These are phyloP conservation scores for Globisporangium nagaii DNA, from an alignment of 352 stramenopile species.

Conservation along the genomic window DNA sequence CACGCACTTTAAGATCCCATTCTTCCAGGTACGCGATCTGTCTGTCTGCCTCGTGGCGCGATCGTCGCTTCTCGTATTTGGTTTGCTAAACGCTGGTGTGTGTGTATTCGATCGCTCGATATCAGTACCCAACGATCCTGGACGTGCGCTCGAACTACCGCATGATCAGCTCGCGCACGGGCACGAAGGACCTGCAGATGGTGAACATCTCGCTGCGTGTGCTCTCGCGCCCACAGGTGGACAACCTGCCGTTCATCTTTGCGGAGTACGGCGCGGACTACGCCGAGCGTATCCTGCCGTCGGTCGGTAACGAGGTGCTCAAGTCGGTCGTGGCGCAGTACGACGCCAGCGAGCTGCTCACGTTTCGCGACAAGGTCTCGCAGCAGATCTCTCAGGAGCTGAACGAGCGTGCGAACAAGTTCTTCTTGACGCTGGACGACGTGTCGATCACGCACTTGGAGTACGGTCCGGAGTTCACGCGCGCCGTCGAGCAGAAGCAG, in stretches of 20 bases:
- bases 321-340: conserved; percentile 97
- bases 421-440: conserved; percentile 98
- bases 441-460: conserved; percentile 99
- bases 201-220: conserved; percentile 99
- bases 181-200: conserved; percentile 99
- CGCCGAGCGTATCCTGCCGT: conserved; percentile 98
- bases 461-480: conserved; percentile 99
- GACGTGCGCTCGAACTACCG: conserved; percentile 97
- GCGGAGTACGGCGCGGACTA: conserved; percentile 96
- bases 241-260: conserved; percentile 96
- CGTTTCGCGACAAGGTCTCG: conserved; percentile 98
- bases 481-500: conserved; percentile 99
- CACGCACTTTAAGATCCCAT: conserved; percentile 99
- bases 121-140: conserved; percentile 96
- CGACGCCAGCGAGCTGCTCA: conserved; percentile 99
- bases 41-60: neutral
- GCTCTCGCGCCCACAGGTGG: conserved; percentile 90
- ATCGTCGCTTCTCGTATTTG: too few relatives aligned
- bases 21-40: conserved; percentile 70
- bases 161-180: conserved; percentile 95
- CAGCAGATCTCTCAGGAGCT: conserved; percentile 96
- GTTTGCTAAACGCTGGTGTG: too few relatives aligned
- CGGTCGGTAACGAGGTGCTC: conserved; percentile 96
- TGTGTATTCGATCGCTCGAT: conserved; percentile 4
- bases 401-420: conserved; percentile 94